Evolutionary conservation across 495 filamentous ascomycete species (phyloP).

Genomic region (Acidomyces sp.): DNA sequence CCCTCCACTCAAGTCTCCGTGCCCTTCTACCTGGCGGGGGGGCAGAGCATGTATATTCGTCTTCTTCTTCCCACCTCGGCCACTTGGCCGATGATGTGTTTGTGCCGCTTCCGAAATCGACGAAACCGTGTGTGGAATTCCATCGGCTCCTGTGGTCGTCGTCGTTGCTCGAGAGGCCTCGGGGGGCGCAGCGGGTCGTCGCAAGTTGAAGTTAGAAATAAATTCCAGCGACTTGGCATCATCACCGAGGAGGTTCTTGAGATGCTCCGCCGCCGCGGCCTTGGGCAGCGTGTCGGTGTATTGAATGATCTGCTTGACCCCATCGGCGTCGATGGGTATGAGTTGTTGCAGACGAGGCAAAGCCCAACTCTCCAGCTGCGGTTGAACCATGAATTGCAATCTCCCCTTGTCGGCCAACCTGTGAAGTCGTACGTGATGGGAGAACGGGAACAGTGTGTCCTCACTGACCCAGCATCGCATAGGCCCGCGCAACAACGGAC

Average conservation of each 20-base stretch:
- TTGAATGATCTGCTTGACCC: constrained; percentile 65
- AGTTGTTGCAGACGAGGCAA: constrained; percentile 59
- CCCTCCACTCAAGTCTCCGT: constrained; percentile 41
- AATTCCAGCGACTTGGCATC: constrained; percentile 77
- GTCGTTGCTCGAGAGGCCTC: constrained; percentile 12
- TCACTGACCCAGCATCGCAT: too few species aligned
- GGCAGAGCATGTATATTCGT: constrained; percentile 43
- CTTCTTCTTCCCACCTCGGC: constrained; percentile 14
- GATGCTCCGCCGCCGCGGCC: constrained; percentile 62
- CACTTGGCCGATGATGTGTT: background rate
- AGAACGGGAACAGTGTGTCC: too few species aligned
- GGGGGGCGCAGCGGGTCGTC: constrained; percentile 35
- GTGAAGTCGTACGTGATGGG: too few species aligned
- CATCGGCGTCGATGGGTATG: constrained; percentile 70
- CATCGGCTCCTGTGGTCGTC: constrained; percentile 21
- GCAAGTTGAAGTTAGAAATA: constrained; percentile 78
- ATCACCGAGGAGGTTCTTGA: constrained; percentile 79
- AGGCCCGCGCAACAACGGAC: too few species aligned
- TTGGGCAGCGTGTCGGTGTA: constrained; percentile 63
- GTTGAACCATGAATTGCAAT: too few species aligned
- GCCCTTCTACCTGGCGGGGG: constrained; percentile 43
- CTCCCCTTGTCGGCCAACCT: too few species aligned
- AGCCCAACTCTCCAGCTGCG: constrained; percentile 36
- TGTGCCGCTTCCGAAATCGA: background rate
- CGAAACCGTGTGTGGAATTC: background rate